Base-by-base conservation (phyloP, 495 filamentous ascomycete species). In the Penicillium arizonense region DNA sequence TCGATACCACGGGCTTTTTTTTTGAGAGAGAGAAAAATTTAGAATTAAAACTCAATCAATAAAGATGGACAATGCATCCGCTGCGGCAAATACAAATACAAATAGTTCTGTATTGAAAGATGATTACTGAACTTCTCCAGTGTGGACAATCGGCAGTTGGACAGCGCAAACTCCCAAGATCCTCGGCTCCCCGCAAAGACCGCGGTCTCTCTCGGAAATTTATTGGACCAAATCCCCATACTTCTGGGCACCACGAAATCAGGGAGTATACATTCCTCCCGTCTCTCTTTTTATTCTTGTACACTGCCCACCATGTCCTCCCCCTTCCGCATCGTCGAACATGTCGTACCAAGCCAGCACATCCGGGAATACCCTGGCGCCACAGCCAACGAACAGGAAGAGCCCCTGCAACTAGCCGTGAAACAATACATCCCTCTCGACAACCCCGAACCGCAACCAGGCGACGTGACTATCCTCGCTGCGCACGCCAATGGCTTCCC, bases 401-500 rank as follows among this genome's bases (percentile, higher is more conserved):
- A 82, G 23, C 68, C 79, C 1, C 73, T 94, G 18, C 65, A 84
- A 44, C 70, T 96, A 4, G 80, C 80, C 28, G 77, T 96, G 49
- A 96, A 96, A 70, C 90, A 95, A 67, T 96, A 96, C 66, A 87
- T 80, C 8, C 89, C 90, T 2, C 61, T 81, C 20, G 78, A 84
- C 65, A 89, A 90, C 64, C 77, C 69, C 0, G 58, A 72, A 49
- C 84, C 87, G 0, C 73, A 82, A 50, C 78, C 78, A 0, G 88
- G 88, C 6, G 90, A 94, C 70, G 70, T 95, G 6, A 96, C 90
- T 30, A 87, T 96, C 59, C 81, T 96, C 49, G 89, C 79, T 16
- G 84, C 89, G 10, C 89, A 93, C 69, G 92, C 89, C 10, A 95
- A 93, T 72, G 90, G 87, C 44, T 93, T 96, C 59, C 86, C 87